A percentile compares a stretch with the other conserved stretches of the same genome.
These are phyloP conservation scores for Picochlorum sp. DNA, from an alignment of 139 green algal species.

Conservation along the genomic window DNA sequence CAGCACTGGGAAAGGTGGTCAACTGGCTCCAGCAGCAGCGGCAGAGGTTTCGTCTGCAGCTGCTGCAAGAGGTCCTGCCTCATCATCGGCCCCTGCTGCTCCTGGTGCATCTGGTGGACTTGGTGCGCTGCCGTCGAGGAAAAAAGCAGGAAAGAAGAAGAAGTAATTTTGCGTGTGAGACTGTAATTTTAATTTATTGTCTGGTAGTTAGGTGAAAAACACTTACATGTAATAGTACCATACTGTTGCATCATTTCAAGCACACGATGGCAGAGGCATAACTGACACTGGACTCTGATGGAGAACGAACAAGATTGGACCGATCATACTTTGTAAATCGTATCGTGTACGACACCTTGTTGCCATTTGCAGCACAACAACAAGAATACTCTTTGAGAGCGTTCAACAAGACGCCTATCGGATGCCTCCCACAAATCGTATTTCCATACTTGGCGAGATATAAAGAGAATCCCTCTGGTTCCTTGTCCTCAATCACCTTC, in stretches of 20 bases:
- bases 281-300: slow-evolving; percentile 61
- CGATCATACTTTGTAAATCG: slow-evolving; percentile 70
- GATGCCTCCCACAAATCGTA: slow-evolving; percentile 93
- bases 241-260: not conserved
- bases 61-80: not conserved
- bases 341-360: slow-evolving; percentile 13
- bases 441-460: slow-evolving; percentile 66
- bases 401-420: slow-evolving; percentile 83
- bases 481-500: slow-evolving; percentile 63
- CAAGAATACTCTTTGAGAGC: slow-evolving; percentile 14
- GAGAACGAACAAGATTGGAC: slow-evolving; percentile 33
- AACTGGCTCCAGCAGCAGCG: too few relatives aligned
- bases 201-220: too few relatives aligned
- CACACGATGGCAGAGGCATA: slow-evolving; percentile 60
- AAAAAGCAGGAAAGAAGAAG: slow-evolving; percentile 14
- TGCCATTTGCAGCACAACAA: too few relatives aligned
- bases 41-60: too few relatives aligned
- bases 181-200: not conserved
- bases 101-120: not conserved
- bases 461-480: slow-evolving; percentile 44
- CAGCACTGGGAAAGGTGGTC: not conserved
- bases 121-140: not conserved
- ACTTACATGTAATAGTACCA: not conserved
- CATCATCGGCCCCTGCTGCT: not conserved
- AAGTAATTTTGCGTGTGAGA: slow-evolving; percentile 1